Evolutionary conservation across 1,139 yeast genomes (phyloP), one percentile per base, ranked within the genome.

Genomic region (Yamadazyma taylorii): DNA sequence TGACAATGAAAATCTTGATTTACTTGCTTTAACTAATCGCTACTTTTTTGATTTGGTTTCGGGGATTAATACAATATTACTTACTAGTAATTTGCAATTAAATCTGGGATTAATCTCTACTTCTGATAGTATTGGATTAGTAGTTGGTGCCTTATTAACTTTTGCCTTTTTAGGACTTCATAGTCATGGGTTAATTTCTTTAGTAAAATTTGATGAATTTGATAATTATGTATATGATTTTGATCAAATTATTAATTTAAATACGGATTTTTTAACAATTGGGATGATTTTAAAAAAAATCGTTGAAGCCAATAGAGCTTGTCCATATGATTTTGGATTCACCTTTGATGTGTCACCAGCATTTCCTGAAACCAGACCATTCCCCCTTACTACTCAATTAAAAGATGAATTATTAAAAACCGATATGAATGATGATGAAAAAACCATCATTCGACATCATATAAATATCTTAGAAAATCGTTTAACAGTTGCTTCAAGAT

Each of bases 161-260:
- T 61, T 52, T 41, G 48, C 63, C 2, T 63, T 53, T 35, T 41
- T 66, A 12, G 61, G 63, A 3, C 40, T 65, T 3, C 68, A 64
- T 41, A 67, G 69, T 2, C 56, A 55, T 40, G 48, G 46, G 29
- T 38, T 61, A n/a, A 41, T 58, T 11, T 67, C 69, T 2, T 42
- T 66, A 21, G 48, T 66, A 1, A 45, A 48, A 13, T 57, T 52
- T 37, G 59, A 56, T 23, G 32, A 17, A 11, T 37, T 33, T 24
- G 46, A 39, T 35, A 13, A 33, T 5, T 33, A 36, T 23, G 32
- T 30, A 3, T 33, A 55, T 1, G 63, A 58, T 36, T 46, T 50
- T 22, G 29, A 26, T 15, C 35, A 33, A 8, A 15, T 38, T 2
- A 33, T 44, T 28, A 38, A 44, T 21, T 32, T 44, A 24, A 38